Evolutionary conservation across 306 rosid species (phyloP), one percentile per base, ranked within the genome.

Genomic region (Dryas drummondii): DNA sequence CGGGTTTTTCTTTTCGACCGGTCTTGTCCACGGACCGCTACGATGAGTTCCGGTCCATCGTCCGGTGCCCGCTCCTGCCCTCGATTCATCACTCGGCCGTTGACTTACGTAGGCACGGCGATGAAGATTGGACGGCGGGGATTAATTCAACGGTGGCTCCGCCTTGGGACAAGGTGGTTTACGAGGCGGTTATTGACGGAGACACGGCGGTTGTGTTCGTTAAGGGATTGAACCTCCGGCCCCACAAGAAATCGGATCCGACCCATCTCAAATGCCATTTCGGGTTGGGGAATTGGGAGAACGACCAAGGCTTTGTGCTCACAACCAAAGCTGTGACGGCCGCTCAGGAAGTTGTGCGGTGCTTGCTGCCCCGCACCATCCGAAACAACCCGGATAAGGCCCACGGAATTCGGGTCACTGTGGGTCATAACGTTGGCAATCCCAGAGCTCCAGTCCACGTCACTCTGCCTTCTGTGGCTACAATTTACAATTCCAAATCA

Each of bases 301-400:
- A 74, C 27, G 76, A 80, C 1, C 79, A 73, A 37, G 82, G 82
- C 0, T 68, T 77, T 63, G 77, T 76, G 66, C 81, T 89, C 17
- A 81, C 80, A 0, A 87, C 96, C 1, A 71, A 72, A 16, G 97
- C 96, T 0, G 81, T 96, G 45, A 76, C 92, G 12, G 96, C 91
- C 4, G 97, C 98, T 10, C 99, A 96, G 72, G 99, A 96, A 80
- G 69, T 92, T 16, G 90, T 96, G 62, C 76, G 99, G 89, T 96
- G 99, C 52, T 40, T 61, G 59, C 79, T 96, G 77, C 99, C 98
- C 9, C 73, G 73, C 22, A 80, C 92, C 42, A 74, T 88, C 1
- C 52, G 52, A 75, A 83, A 68, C 50, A 82, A 62, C 15, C 84
- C 88, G 26, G 83, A 74, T 55, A 86, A 81, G 83, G 87, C 77